Evolutionary conservation across 169 alveolate genomes (phyloP).

Genomic region (Plasmodium gallinaceum): DNA sequence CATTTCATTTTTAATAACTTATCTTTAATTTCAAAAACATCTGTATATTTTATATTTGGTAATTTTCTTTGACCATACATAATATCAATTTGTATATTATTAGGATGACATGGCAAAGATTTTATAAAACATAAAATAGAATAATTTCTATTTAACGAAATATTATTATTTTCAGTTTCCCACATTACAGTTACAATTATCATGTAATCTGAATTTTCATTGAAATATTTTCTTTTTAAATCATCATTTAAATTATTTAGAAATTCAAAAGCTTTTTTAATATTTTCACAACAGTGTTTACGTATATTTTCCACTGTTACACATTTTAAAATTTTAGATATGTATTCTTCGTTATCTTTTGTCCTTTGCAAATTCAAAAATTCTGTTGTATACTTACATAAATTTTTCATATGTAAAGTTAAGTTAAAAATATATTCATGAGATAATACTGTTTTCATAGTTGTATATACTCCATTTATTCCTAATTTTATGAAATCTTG

Average conservation of each 20-base stretch:
- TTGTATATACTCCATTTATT: conserved; percentile 54
- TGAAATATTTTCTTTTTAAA: conserved; percentile 45
- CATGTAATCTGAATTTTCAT: conserved; percentile 60
- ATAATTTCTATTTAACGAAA: conserved; percentile 7
- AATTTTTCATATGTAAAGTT: conserved; percentile 57
- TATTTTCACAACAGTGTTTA: conserved; percentile 26
- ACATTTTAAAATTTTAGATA: conserved; percentile 42
- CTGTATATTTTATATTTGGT: conserved; percentile 70
- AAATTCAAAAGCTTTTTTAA: conserved; percentile 54
- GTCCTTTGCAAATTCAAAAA: conserved; percentile 39
- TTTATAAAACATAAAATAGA: conserved; percentile 64
- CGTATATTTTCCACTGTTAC: conserved; percentile 46
- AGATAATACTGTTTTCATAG: conserved; percentile 63
- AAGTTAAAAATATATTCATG: conserved; percentile 61
- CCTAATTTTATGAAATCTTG: conserved; percentile 58
- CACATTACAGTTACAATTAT: conserved; percentile 44
- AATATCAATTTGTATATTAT: conserved; percentile 49
- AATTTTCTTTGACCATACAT: conserved; percentile 60
- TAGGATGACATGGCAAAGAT: conserved; percentile 31
- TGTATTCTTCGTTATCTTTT: conserved; percentile 13
- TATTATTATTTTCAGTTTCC: conserved; percentile 4
- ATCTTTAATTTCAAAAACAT: conserved; percentile 57
- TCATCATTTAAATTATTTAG: conserved; percentile 57
- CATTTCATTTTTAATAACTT: conserved; percentile 53
- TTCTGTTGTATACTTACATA: conserved; percentile 28